Percentiles rank a stretch among this genome's conserved stretches.
These are phyloP conservation scores for Linderina pennispora DNA, from an alignment of 192 early-diverging fungal species.

Conservation along the genomic window DNA sequence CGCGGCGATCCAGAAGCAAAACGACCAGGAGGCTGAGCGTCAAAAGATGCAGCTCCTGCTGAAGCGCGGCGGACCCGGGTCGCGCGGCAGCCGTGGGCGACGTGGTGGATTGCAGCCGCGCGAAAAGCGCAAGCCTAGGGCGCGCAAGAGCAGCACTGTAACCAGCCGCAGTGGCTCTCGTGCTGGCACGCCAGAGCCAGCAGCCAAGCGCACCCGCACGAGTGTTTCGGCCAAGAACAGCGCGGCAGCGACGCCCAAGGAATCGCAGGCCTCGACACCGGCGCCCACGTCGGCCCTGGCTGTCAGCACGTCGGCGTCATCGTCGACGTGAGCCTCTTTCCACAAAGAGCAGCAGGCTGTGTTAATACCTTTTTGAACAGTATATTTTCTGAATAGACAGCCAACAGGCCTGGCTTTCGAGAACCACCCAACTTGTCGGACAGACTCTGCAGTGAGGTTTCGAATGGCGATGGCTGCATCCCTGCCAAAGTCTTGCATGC, in stretches of 20 bases:
- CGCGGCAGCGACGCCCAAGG: constrained; percentile 8
- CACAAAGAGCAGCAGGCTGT: too few species aligned
- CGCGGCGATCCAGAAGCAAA: constrained; percentile 19
- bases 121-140: constrained; percentile 41
- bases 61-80: constrained; percentile 15
- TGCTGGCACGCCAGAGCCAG: constrained; percentile 27
- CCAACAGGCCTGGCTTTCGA: too few species aligned
- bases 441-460: too few species aligned
- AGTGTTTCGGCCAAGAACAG: constrained; percentile 8
- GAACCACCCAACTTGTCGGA: too few species aligned
- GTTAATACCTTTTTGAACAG: too few species aligned
- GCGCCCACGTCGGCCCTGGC: constrained; percentile 4
- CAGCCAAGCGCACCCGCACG: constrained; percentile 14
- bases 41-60: constrained; percentile 9
- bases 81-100: too few species aligned
- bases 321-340: too few species aligned
- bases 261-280: constrained; percentile 6
- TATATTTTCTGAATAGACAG: too few species aligned
- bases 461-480: too few species aligned
- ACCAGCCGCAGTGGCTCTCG: constrained; percentile 23
- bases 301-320: too few species aligned
- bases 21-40: constrained; percentile 13
- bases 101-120: too few species aligned
- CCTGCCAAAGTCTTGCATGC: too few species aligned
- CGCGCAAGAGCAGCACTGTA: constrained; percentile 5